Evolutionary conservation across 257 asterid genomes (phyloP).

Genomic region (Hygrophila difformis): DNA sequence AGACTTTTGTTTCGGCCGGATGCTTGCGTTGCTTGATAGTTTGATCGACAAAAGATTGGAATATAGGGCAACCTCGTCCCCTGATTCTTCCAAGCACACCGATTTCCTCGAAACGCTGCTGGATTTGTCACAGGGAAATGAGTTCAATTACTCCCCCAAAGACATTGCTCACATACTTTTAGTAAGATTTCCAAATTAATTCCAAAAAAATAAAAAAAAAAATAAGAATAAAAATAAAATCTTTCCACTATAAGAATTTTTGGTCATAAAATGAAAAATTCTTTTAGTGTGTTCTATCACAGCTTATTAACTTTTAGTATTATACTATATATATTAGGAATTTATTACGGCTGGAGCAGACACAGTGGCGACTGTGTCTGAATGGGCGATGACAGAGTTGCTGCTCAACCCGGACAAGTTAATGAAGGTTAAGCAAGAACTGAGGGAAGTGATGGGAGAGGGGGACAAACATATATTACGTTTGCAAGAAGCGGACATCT

Average conservation of each 20-base stretch:
- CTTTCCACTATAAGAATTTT: no score
- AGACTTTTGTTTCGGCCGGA: neutral
- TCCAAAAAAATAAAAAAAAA: no score
- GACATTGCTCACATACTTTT: constrained; percentile 17
- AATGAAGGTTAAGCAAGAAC: constrained; percentile 11
- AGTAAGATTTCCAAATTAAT: no score
- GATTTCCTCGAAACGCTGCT: constrained; percentile 18
- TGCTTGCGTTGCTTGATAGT: constrained; percentile 3
- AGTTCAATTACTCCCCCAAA: neutral
- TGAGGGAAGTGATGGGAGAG: constrained; percentile 10
- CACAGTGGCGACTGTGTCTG: constrained; percentile 10
- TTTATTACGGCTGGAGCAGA: constrained; percentile 14
- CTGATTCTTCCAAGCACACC: neutral
- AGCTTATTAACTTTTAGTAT: no score
- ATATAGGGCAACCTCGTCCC: neutral
- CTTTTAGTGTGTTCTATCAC: no score
- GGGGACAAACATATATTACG: no score
- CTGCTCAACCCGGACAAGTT: neutral
- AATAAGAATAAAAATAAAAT: no score
- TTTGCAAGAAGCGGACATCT: no score
- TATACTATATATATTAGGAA: constrained; percentile 8
- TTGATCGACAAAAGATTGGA: constrained; percentile 8
- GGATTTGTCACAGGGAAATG: constrained; percentile 8
- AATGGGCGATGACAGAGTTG: constrained; percentile 16
- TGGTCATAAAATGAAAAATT: no score